Base-by-base conservation (phyloP, 1,139 yeast species). In the Wickerhamomyces sp. region DNA sequence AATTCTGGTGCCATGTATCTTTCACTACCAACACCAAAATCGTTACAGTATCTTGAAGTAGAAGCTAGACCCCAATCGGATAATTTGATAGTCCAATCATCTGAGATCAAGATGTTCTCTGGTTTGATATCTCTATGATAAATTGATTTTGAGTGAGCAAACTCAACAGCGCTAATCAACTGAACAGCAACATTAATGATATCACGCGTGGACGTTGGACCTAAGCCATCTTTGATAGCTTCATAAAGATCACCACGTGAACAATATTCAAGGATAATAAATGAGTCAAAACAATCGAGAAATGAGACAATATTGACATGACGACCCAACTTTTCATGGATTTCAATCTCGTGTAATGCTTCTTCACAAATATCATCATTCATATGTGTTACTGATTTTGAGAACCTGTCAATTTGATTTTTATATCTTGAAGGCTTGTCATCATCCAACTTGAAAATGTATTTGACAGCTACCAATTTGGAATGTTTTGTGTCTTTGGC, bases 1-100 rank as follows among this genome's bases (percentile, higher is more conserved):
- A 89, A 66, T 56, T 91, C 98, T 1, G 98, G 98, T 0, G 97
- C 95, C 98, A 91, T 91, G 59, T 91, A 91, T 41, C 96, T 70
- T 59, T 89, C 96, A 32, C 91, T 79, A 17, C 98, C 98, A 39
- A 89, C 85, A 45, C 89, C 96, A 57, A 88, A 85, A 52, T 89
- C 96, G 28, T 73, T 62, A 50, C 88, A 79, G 30, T 62, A 62
- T 35, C 64, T 63, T 21, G 70, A 65, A 14, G 83, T 76, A 3
- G 96, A 82, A 3, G 95, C 95, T 51, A 87, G 67, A 4, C 96
- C 96, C 91, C 95, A 87, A 62, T 87, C 96, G 38, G 95, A 86
- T 36, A 87, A 65, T 55, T 85, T 86, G 50, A 87, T 78, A 21
- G 81, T 68, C 84, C 86, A 79, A 51, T 85, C 91, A 40, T 81